A percentile compares a stretch with the other conserved stretches of the same genome.
Evolutionary conservation across 192 early-diverging fungal genomes (phyloP).

Genomic region (Piromyces finnis): DNA sequence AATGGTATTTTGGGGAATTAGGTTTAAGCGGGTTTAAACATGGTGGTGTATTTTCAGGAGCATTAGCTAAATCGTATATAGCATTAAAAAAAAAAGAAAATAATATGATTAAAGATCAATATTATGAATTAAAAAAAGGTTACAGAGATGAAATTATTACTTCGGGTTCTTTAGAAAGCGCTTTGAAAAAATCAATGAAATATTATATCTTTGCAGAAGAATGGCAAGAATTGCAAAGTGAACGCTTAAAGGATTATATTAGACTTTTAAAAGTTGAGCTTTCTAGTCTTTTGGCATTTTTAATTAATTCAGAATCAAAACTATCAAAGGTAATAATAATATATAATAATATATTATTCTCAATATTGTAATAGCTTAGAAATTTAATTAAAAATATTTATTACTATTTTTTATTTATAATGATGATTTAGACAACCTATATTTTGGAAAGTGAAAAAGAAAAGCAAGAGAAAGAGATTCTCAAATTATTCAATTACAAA

Average conservation of each 20-base stretch:
- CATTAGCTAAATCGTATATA: neutral
- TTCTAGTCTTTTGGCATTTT: constrained; percentile 28
- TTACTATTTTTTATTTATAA: neutral
- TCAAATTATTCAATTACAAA: neutral
- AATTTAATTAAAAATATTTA: too few species aligned
- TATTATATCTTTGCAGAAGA: constrained; percentile 41
- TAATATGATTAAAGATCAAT: neutral
- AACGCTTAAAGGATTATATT: constrained; percentile 24
- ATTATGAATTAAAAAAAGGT: neutral
- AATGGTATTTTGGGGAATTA: neutral
- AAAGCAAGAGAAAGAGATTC: neutral
- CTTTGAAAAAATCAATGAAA: constrained; percentile 23
- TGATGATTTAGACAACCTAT: neutral
- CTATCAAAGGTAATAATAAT: neutral
- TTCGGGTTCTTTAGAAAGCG: constrained; percentile 6
- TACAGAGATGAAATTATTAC: neutral
- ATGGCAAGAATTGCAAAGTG: constrained; percentile 27
- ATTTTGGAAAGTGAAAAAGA: neutral
- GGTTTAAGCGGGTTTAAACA: neutral
- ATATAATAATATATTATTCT: neutral
- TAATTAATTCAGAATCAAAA: constrained; percentile 25
- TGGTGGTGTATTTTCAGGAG: neutral
- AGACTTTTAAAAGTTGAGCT: constrained; percentile 27
- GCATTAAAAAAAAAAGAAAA: neutral
- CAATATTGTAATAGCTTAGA: too few species aligned